Percentiles rank a stretch among this genome's conserved stretches.
These are phyloP conservation scores for Eimeria brunetti DNA, from an alignment of 169 alveolate genomes.

Conservation along the genomic window DNA sequence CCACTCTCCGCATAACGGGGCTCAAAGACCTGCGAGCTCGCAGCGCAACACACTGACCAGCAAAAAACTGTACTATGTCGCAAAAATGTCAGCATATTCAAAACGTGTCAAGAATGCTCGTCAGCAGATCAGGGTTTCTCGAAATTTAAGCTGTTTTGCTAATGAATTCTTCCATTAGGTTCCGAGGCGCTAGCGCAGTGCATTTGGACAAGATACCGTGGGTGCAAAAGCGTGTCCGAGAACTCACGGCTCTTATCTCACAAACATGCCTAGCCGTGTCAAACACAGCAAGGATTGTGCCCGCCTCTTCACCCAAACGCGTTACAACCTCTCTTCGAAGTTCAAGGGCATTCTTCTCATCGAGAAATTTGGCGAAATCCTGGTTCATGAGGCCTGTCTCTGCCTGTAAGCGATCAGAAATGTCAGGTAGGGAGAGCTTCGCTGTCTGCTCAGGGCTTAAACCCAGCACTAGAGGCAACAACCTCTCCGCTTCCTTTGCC, in stretches of 20 bases:
- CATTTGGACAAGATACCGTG: background rate
- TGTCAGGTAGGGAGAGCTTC: conserved; percentile 9
- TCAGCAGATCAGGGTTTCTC: background rate
- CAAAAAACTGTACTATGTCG: background rate
- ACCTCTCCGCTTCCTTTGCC: conserved; percentile 1
- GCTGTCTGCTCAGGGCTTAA: conserved; percentile 7
- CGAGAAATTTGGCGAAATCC: conserved; percentile 14
- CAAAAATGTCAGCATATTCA: background rate
- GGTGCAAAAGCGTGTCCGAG: background rate
- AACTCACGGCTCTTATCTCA: conserved; percentile 66
- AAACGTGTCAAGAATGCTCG: background rate
- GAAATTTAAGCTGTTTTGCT: background rate
- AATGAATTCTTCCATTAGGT: background rate
- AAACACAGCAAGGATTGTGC: conserved; percentile 50
- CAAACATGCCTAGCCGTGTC: conserved; percentile 30
- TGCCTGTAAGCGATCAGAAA: background rate
- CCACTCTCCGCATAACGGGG: conserved; percentile 43
- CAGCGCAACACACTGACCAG: background rate
- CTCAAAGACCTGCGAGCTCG: conserved; percentile 32
- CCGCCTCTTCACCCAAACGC: conserved; percentile 60
- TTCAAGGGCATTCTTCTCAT: background rate
- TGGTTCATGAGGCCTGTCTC: background rate
- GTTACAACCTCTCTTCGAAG: conserved; percentile 33
- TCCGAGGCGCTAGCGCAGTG: background rate
- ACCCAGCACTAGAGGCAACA: background rate